Evolutionary conservation across 2,329 filamentous ascomycete species (phyloP).

Genomic region (Chaetomium globosum): DNA sequence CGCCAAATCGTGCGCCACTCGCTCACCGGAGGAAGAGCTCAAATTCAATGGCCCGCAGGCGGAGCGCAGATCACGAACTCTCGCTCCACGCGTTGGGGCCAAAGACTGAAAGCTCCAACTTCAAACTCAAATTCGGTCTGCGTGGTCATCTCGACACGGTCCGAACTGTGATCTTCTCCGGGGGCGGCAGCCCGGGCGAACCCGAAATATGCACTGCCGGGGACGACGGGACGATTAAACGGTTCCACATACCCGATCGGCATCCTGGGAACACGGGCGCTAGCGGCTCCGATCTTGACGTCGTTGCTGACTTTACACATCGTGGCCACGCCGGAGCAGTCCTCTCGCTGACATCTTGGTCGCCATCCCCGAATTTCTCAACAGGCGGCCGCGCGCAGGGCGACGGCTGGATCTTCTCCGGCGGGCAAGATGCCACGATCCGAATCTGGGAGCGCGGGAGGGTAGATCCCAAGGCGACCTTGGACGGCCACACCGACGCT

Average conservation of each 20-base stretch:
- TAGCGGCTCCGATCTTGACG: slow-evolving; percentile 76
- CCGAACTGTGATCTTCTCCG: slow-evolving; percentile 92
- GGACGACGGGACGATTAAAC: slow-evolving; percentile 93
- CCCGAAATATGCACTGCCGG: slow-evolving; percentile 96
- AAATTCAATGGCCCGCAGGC: slow-evolving; percentile 72
- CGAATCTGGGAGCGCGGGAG: slow-evolving; percentile 93
- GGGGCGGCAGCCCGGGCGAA: slow-evolving; percentile 90
- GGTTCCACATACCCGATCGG: slow-evolving; percentile 91
- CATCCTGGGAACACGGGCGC: slow-evolving; percentile 55
- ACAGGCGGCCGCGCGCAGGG: slow-evolving; percentile 85
- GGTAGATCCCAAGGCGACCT: slow-evolving; percentile 90
- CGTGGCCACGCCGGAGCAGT: slow-evolving; percentile 91
- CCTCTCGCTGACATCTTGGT: slow-evolving; percentile 83
- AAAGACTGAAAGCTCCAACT: slow-evolving; percentile 72
- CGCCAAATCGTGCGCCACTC: slow-evolving; percentile 68
- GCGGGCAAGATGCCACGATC: slow-evolving; percentile 89
- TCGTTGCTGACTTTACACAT: slow-evolving; percentile 92
- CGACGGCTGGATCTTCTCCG: slow-evolving; percentile 98
- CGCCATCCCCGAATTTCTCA: slow-evolving; percentile 82
- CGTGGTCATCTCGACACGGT: slow-evolving; percentile 93
- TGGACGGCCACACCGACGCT: slow-evolving; percentile 92
- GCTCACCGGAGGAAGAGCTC: slow-evolving; percentile 82
- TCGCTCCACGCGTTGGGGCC: slow-evolving; percentile 53
- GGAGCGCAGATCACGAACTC: slow-evolving; percentile 68
- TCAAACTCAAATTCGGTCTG: slow-evolving; percentile 90